A percentile compares a stretch with the other conserved stretches of the same genome.
Conservation (phyloP, 1,284 basidiomycete species). For the Fomitopsis palustris region DNA sequence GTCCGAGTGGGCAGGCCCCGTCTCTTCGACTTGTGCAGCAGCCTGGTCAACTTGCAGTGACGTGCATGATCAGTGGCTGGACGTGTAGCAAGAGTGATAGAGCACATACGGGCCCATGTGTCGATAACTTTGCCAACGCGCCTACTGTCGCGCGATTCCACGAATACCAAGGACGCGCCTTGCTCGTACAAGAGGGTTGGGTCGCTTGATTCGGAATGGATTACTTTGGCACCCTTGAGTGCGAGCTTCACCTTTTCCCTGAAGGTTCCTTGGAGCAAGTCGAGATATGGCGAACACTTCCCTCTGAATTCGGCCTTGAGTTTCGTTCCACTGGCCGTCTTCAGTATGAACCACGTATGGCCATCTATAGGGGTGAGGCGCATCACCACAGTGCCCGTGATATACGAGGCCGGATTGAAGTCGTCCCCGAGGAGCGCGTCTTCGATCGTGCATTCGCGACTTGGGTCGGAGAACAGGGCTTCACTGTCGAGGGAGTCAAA, state of each 20-base stretch:
- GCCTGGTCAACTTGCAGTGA: not conserved
- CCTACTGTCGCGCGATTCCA: not conserved
- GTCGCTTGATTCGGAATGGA: not conserved
- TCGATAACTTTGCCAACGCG: not conserved
- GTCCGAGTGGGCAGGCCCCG: not conserved
- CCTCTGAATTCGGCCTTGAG: slow-evolving; percentile 5
- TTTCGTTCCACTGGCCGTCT: slow-evolving; percentile 3
- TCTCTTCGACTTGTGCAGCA: not conserved
- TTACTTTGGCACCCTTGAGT: slow-evolving; percentile 6
- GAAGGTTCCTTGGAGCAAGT: slow-evolving; percentile 7
- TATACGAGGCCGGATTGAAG: not conserved
- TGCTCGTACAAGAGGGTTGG: not conserved
- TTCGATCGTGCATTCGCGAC: not conserved
- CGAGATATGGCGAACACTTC: slow-evolving; percentile 6
- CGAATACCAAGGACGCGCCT: slow-evolving; percentile 1
- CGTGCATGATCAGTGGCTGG: not conserved
- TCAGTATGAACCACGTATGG: slow-evolving; percentile 18
- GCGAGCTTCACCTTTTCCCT: slow-evolving; percentile 9
- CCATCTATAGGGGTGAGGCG: slow-evolving; percentile 11
- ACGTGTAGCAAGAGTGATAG: not conserved
- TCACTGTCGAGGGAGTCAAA: not conserved
- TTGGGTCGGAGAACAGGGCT: not conserved
- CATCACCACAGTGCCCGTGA: slow-evolving; percentile 21
- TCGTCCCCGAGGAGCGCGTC: not conserved
- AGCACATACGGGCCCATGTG: slow-evolving; percentile 3